Evolutionary conservation across 148 eudicot genomes (phyloP), one percentile per base, ranked within the genome.

Genomic region (Dianthus caryophyllus): DNA sequence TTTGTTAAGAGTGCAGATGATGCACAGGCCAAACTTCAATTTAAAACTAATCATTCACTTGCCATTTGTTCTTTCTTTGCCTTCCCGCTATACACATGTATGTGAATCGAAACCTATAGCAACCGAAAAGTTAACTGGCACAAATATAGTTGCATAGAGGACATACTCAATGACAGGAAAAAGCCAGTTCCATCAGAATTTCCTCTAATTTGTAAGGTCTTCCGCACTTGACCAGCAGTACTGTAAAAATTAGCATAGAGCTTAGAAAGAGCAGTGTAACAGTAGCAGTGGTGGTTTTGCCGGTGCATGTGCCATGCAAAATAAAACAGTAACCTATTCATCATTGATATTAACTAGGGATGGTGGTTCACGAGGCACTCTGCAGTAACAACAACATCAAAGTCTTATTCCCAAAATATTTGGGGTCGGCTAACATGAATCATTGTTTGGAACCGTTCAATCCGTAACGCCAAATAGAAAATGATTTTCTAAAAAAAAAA

Each of bases 151-250:
- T 41, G 27, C 33, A 68, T 29, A 54, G 11, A 64, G 24, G n/a
- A 81, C 98, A 81, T 86, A 94, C 98, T 81, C 80, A 94, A 56
- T 29, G 85, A 80, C 59, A 94, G 39, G 73, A 94, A 87, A 76
- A 86, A 90, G 63, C 92, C 93, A 73, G 64, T 72, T 38, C 84
- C 87, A 72, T 86, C 90, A 33, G 84, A 65, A 76, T 72, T 74
- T 73, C 92, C 74, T 73, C 76, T 88, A 27, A 94, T 46, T 67
- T 89, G 76, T 69, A 94, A 81, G 74, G 62, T 83, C 87, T 94
- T 94, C 69, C 88, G 88, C 70, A 94, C 92, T 84, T 94, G 87
- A 55, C 98, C 98, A 61, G 91, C 97, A 84, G 80, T 82, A 56
- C 98, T 89, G 85, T 50, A 69, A 50, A n/a, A 21, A 67, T 44